Base-by-base conservation (phyloP, 2,329 filamentous ascomycete genomes). In the Cladophialophora bantiana region DNA sequence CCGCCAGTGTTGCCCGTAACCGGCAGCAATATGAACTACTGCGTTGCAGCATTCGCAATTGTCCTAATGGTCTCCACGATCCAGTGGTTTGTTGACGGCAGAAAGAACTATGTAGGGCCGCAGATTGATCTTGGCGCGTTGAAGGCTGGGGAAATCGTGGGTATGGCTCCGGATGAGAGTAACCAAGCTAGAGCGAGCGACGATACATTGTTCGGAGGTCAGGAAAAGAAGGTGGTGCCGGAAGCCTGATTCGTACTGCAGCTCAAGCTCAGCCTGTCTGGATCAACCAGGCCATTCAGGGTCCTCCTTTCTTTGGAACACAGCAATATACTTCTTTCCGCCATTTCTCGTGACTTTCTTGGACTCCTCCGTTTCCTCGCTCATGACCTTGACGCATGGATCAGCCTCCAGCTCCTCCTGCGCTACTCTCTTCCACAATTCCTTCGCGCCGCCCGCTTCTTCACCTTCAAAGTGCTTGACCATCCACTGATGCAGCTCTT, bases 261-360 rank as follows among this genome's bases (percentile, higher is more conserved):
- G 15, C 32, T n/a, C 26, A 13, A n/a, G 42, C 35, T 48, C 42
- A 54, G 26, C 26, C 26, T 26, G 26, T 3, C 26, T 26, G 2
- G 26, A 42, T 68, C 55, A 67, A 12, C 48, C 48, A n/a, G 68
- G 68, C 93, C 93, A 96, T 18, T 86, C 84, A 7, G 93, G 93
- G 81, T 97, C 90, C 75, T 91, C 89, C 69, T 90, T 80, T 69
- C 95, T 88, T 75, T 90, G 86, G 78, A 95, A 99, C 58, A 96
- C 87, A 48, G 93, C 94, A 56, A 98, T 90, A 80, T 91, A 96
- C 80, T 98, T 99, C 76, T 88, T 87, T 0, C 95, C 95, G 50
- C 91, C 88, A 80, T 98, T 97, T 76, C 95, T 87, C 73, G 89
- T 88, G 13, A 99, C 95, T 82, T 99, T 99, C 83, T 97, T 97